Conservation (phyloP, 306 rosid genomes). For the Pterocarpus macrocarpus region DNA sequence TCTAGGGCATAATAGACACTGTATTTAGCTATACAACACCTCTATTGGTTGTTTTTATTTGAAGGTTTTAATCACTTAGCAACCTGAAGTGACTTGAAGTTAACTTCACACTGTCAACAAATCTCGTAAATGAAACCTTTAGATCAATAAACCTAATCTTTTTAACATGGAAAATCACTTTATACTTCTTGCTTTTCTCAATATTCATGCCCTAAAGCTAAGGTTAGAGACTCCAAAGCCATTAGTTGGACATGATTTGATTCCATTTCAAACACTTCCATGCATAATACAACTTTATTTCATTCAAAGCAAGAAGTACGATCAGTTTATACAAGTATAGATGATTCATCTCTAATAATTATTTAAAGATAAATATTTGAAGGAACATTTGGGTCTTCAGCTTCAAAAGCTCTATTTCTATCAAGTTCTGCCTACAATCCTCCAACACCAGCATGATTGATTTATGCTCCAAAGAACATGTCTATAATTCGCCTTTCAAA, state of each 20-base stretch:
- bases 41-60: constrained; percentile 24
- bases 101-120: constrained; percentile 44
- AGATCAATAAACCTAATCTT: constrained; percentile 60
- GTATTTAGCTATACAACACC: constrained; percentile 45
- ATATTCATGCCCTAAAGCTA: constrained; percentile 93
- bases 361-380: constrained; percentile 78
- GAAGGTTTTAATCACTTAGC: constrained; percentile 43
- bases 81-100: constrained; percentile 63
- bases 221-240: constrained; percentile 87
- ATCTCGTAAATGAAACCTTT: constrained; percentile 57
- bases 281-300: constrained; percentile 65
- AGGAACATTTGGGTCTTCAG: constrained; percentile 68
- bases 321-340: constrained; percentile 66
- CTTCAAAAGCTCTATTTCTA: constrained; percentile 84
- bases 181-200: constrained; percentile 68
- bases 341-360: constrained; percentile 65
- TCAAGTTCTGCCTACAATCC: constrained; percentile 88
- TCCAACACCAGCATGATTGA: constrained; percentile 88
- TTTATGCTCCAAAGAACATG: constrained; percentile 78
- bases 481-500: constrained; percentile 57
- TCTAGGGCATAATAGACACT: constrained; percentile 50
- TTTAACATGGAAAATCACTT: constrained; percentile 59
- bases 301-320: constrained; percentile 68
- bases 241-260: constrained; percentile 60
- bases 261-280: constrained; percentile 66